Evolutionary conservation across 352 stramenopile genomes (phyloP).

Genomic region (Aphanomyces invadans): DNA sequence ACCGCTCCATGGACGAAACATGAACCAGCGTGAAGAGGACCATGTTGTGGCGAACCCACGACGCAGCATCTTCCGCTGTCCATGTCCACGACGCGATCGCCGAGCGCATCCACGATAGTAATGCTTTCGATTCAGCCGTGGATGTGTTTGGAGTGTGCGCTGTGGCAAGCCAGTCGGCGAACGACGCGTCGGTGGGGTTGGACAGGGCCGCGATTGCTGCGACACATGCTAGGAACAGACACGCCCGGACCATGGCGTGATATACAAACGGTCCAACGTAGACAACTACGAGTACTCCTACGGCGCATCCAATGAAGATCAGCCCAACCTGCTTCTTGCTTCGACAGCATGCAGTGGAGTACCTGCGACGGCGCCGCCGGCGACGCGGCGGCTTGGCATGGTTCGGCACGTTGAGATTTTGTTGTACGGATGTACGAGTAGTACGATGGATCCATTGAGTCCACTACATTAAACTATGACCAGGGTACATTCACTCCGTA

Average conservation of each 20-base stretch:
- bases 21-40: conserved; percentile 58
- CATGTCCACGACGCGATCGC: not conserved
- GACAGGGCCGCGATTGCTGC: not conserved
- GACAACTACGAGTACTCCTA: conserved; percentile 2
- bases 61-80: conserved; percentile 8
- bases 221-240: conserved; percentile 3
- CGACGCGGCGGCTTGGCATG: too few relatives aligned
- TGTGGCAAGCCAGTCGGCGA: conserved; percentile 5
- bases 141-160: not conserved
- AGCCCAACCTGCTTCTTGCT: too few relatives aligned
- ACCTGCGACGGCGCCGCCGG: not conserved
- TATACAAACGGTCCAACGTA: not conserved
- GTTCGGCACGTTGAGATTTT: too few relatives aligned
- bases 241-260: not conserved
- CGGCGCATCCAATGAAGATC: not conserved
- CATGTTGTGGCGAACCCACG: conserved; percentile 53
- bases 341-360: too few relatives aligned
- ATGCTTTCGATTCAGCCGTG: not conserved
- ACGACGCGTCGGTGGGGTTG: conserved; percentile 17
- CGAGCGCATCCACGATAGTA: not conserved
- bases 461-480: too few relatives aligned
- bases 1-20: conserved; percentile 49
- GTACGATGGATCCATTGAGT: too few relatives aligned
- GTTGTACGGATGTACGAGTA: too few relatives aligned
- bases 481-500: too few relatives aligned